Base-by-base conservation (phyloP, 176 grass and related monocot species). In the Carex parvula region DNA sequence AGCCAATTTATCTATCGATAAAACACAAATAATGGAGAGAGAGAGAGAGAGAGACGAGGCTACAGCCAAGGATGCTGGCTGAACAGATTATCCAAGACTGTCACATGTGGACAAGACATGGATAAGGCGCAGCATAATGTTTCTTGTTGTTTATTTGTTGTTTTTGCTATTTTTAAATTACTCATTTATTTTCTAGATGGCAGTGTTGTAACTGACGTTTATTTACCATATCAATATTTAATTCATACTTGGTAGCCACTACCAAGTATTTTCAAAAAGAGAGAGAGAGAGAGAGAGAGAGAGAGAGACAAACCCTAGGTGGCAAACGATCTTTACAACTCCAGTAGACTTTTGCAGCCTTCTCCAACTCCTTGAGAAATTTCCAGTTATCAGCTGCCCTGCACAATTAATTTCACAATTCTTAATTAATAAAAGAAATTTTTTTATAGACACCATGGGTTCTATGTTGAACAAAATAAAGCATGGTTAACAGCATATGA, bases 261-360 rank as follows among this genome's bases (percentile, higher is more conserved):
- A 24, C 24, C 24, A 24, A 24, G 24, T 24, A 24, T 24, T 24
- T 24, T 24, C 24, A 24, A 24, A 24, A 3, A 86, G 12, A 57
- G 1, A 26, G 60, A 83, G 48, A 68, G 48, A 72, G 66, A 86
- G 14, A 48, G n/a, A n/a, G n/a, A n/a, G n/a, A n/a, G n/a, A n/a
- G n/a, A n/a, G n/a, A n/a, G n/a, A n/a, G 1, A 18, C 44, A 81
- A 80, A 95, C 93, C 83, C 96, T 88, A 83, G 96, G 93, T 90
- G 96, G 93, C 61, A 94, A 58, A 33, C 80, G 75, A 82, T 99
- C 93, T 88, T 90, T 95, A 82, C 90, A 89, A 83, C 83, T 93
- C 96, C 96, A 95, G 81, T 95, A 99, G 6, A 99, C 93, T 42
- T 94, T 95, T 53, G 88, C 91, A 22, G 96, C 96, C 78, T 92